A percentile compares a stretch with the other conserved stretches of the same genome.
Evolutionary conservation across 306 rosid genomes (phyloP).

Genomic region (Corylus avellana): DNA sequence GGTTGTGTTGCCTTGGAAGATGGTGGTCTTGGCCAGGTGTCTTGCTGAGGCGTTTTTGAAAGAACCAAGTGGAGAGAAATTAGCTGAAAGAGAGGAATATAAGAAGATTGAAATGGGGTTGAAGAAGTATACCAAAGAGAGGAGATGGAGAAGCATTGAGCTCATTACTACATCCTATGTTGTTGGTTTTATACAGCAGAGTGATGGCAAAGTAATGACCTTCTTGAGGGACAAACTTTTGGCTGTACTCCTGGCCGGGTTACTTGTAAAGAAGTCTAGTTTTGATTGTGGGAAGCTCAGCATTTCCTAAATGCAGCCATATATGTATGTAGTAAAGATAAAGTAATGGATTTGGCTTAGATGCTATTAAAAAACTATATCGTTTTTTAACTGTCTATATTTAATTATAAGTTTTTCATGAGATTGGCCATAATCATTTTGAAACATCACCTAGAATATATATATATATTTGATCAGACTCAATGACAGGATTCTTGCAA

Average conservation of each 20-base stretch:
- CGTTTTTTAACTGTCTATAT: too few relatives aligned
- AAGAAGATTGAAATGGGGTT: constrained; percentile 30
- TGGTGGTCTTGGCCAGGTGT: constrained; percentile 37
- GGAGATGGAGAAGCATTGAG: constrained; percentile 46
- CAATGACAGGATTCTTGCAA: too few relatives aligned
- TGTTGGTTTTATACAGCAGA: constrained; percentile 32
- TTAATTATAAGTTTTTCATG: too few relatives aligned
- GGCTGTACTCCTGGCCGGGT: constrained; percentile 15
- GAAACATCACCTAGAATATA: too few relatives aligned
- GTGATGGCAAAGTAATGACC: constrained; percentile 24
- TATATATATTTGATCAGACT: too few relatives aligned
- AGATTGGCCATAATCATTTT: too few relatives aligned
- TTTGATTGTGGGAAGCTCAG: constrained; percentile 47
- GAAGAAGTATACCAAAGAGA: constrained; percentile 36
- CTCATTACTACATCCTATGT: constrained; percentile 30
- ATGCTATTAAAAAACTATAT: too few relatives aligned
- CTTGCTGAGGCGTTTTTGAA: constrained; percentile 21
- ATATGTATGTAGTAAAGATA: too few relatives aligned
- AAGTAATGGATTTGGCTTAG: too few relatives aligned
- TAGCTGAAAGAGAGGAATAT: not conserved
- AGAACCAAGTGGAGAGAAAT: not conserved
- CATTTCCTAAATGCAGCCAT: not conserved
- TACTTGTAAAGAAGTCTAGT: constrained; percentile 17
- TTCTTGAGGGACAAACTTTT: constrained; percentile 44
- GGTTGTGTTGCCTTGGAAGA: constrained; percentile 65